A percentile compares a stretch with the other conserved stretches of the same genome.
phyloP scores from a whole-genome alignment of 2,329 filamentous ascomycete genomes.

The Shiraia bambusicola region DNA sequence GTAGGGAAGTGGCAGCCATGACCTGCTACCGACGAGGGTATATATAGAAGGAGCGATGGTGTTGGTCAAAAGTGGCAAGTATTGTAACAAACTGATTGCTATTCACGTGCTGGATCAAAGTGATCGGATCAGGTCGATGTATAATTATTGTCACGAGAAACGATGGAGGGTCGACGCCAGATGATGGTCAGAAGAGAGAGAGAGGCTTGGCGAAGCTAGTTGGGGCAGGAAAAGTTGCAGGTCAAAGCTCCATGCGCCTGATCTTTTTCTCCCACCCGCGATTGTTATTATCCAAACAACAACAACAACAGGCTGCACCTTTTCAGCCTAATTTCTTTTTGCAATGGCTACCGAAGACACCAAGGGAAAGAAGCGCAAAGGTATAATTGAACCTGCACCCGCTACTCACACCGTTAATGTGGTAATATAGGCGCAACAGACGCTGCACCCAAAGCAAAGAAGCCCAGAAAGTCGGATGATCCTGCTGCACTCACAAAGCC shows the following conservation, averaged over 20 bases:
- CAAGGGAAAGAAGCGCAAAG: slow-evolving; percentile 59
- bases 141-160: too few species aligned
- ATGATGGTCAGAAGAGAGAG: not conserved
- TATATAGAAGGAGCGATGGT: too few species aligned
- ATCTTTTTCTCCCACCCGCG: slow-evolving; percentile 35
- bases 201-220: slow-evolving; percentile 17
- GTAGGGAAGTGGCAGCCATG: slow-evolving; percentile 18
- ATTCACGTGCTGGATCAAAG: too few species aligned
- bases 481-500: slow-evolving; percentile 20
- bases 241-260: slow-evolving; percentile 28
- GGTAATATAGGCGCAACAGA: slow-evolving; percentile 34
- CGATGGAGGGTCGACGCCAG: too few species aligned
- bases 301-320: slow-evolving; percentile 10
- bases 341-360: slow-evolving; percentile 56
- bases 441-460: slow-evolving; percentile 41
- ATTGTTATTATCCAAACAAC: slow-evolving; percentile 6
- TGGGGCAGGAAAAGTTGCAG: slow-evolving; percentile 36
- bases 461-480: slow-evolving; percentile 41
- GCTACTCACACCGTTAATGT: slow-evolving; percentile 11
- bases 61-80: too few species aligned
- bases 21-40: not conserved
- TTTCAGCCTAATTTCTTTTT: slow-evolving; percentile 4
- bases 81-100: too few species aligned
- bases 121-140: too few species aligned
- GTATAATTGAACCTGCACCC: slow-evolving; percentile 34